Conservation (phyloP, 2,329 filamentous ascomycete genomes). For the Fusarium torulosum region DNA sequence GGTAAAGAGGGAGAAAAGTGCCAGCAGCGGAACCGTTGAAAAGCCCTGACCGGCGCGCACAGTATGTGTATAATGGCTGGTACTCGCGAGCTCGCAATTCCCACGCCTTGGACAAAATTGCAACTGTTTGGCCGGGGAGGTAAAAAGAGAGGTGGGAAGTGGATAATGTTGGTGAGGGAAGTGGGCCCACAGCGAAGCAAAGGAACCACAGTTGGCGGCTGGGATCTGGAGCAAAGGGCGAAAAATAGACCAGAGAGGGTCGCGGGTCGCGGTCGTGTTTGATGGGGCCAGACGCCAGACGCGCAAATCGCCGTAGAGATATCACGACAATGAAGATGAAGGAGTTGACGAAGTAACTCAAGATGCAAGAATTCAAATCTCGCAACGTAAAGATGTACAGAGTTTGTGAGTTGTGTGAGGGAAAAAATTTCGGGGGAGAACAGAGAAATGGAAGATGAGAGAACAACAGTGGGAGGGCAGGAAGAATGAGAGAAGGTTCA, state of each 20-base stretch:
- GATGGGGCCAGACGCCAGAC: constrained; percentile 49
- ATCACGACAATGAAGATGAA: constrained; percentile 31
- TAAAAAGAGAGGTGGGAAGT: constrained; percentile 42
- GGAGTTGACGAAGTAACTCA: constrained; percentile 14
- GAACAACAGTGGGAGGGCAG: constrained; percentile 39
- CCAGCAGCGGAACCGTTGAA: constrained; percentile 44
- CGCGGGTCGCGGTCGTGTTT: constrained; percentile 46
- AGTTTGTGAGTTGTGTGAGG: constrained; percentile 43
- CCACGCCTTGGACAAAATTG: constrained; percentile 29
- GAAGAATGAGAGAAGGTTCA: constrained; percentile 32
- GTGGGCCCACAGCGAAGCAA: constrained; percentile 47
- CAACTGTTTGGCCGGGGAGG: constrained; percentile 20
- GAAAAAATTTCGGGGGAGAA: constrained; percentile 40
- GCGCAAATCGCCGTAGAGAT: constrained; percentile 44
- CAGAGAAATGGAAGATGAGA: constrained; percentile 43
- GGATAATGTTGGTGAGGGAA: constrained; percentile 45
- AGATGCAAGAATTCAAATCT: constrained; percentile 17
- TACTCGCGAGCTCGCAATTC: constrained; percentile 39
- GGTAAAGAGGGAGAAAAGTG: constrained; percentile 20
- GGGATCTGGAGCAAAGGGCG: constrained; percentile 45
- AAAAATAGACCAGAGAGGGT: constrained; percentile 46
- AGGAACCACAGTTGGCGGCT: constrained; percentile 49
- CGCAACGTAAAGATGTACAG: constrained; percentile 19
- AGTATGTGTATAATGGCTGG: constrained; percentile 32
- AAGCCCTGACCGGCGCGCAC: constrained; percentile 42